phyloP scores from a whole-genome alignment of 176 grass and related monocot species.

The Oryza brachyantha region DNA sequence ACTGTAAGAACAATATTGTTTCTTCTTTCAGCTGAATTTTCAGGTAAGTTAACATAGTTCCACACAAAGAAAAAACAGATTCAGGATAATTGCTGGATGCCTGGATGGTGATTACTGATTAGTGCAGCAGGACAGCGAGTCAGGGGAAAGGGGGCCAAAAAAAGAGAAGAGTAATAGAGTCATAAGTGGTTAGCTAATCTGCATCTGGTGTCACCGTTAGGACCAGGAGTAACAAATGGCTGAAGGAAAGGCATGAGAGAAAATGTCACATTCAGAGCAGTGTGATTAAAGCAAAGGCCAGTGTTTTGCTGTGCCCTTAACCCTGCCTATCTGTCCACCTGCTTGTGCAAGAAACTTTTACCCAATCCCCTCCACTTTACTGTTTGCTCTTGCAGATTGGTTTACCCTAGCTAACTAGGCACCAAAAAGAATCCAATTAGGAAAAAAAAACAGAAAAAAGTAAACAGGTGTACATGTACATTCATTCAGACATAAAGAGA shows the following conservation, averaged over 20 bases:
- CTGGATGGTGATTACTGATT: constrained; percentile 14
- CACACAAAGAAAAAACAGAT: neutral
- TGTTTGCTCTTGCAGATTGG: neutral
- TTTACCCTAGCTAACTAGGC: neutral
- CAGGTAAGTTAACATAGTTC: neutral
- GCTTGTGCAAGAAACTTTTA: constrained; percentile 32
- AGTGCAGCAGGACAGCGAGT: neutral
- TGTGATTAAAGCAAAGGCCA: neutral
- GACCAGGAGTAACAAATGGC: neutral
- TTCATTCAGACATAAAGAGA: neutral
- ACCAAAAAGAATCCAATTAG: neutral
- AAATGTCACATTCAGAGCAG: constrained; percentile 4
- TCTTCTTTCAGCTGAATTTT: neutral
- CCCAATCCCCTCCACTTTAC: constrained; percentile 27
- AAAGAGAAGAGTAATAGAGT: neutral
- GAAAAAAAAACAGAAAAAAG: neutral
- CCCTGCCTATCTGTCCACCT: neutral
- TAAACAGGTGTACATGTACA: neutral
- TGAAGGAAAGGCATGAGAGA: neutral
- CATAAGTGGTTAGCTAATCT: constrained; percentile 22
- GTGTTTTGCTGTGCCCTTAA: neutral
- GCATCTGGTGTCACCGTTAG: constrained; percentile 32
- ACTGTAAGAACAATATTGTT: neutral
- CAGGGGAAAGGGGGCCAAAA: neutral
- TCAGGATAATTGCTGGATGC: constrained; percentile 21